Evolutionary conservation across 352 stramenopile genomes (phyloP), one percentile per base, ranked within the genome.

Genomic region (Globisporangium nunn): DNA sequence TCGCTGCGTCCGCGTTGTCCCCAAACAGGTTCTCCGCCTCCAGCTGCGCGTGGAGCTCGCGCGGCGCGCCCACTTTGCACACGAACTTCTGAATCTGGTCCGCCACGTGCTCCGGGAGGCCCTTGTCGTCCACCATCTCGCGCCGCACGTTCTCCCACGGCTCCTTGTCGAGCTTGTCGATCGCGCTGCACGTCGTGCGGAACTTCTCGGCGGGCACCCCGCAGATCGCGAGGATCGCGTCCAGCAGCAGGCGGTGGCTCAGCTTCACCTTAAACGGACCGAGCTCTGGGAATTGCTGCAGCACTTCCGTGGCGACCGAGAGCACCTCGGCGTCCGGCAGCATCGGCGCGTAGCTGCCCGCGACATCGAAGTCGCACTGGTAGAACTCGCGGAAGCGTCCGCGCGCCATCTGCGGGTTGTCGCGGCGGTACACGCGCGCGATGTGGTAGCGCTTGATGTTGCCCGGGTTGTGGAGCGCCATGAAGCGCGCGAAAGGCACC

Each of bases 381-480:
- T 99, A 99, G 71, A 99, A 99, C 67, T 99, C 97, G 50, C 97
- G 87, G 76, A 98, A 99, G 54, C 97, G 84, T 48, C 97, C 97
- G 41, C 91, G 89, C 23, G 85, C 88, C 73, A 98, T 89, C 50
- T 95, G 78, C 46, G 95, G 95, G 66, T 98, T 96, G 80, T 99
- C 96, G 51, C 96, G 85, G 35, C 96, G 78, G 75, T 99, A 99
- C 18, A 98, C 95, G 63, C 96, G 96, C 30, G 94, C 96, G 62
- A 99, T 98, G 74, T 99, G 96, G 80, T 92, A 99, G 45, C 97
- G 88, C 74, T 99, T 99, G 60, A 99, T 98, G 71, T 98, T 98
- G 41, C 96, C 95, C 6, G 98, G 87, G 65, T 84, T 89, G 78
- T 99, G 96, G 17, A 98, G 70, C 14, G 97, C 96, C 75, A 99